These are phyloP conservation scores for Colletotrichum australisinense DNA, from an alignment of 2,329 filamentous ascomycete species.

Conservation along the genomic window DNA sequence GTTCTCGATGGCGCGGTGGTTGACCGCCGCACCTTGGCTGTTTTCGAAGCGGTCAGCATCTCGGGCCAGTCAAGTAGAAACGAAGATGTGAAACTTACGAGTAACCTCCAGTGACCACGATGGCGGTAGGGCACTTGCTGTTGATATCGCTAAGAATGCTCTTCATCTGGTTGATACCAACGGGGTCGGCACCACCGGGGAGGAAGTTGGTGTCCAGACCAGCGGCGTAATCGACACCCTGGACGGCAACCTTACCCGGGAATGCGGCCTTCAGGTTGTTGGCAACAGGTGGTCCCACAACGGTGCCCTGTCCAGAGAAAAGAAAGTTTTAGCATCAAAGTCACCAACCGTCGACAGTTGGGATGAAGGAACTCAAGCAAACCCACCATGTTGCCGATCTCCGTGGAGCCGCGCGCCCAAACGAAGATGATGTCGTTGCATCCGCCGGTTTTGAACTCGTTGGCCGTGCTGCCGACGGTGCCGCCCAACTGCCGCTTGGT, in stretches of 20 bases:
- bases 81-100: background rate
- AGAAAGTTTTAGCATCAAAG: background rate
- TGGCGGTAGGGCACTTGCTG: conserved; percentile 44
- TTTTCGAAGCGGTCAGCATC: conserved; percentile 35
- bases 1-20: conserved; percentile 39
- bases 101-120: background rate
- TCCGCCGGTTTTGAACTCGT: conserved; percentile 38
- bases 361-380: background rate
- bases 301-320: conserved; percentile 18
- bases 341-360: background rate
- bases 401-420: conserved; percentile 38
- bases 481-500: conserved; percentile 10
- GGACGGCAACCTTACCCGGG: conserved; percentile 36
- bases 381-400: conserved; percentile 39
- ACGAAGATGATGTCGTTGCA: conserved; percentile 39
- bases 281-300: conserved; percentile 34
- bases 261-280: conserved; percentile 34
- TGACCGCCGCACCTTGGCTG: conserved; percentile 46
- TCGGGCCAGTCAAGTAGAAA: background rate
- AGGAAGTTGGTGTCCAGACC: conserved; percentile 45
- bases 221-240: conserved; percentile 48
- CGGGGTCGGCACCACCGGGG: conserved; percentile 42
- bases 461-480: conserved; percentile 28
- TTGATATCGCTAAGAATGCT: conserved; percentile 46
- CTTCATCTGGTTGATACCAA: conserved; percentile 44